Base-by-base conservation (phyloP, 768 basidiomycete species). In the Pleurotus ostreatus region DNA sequence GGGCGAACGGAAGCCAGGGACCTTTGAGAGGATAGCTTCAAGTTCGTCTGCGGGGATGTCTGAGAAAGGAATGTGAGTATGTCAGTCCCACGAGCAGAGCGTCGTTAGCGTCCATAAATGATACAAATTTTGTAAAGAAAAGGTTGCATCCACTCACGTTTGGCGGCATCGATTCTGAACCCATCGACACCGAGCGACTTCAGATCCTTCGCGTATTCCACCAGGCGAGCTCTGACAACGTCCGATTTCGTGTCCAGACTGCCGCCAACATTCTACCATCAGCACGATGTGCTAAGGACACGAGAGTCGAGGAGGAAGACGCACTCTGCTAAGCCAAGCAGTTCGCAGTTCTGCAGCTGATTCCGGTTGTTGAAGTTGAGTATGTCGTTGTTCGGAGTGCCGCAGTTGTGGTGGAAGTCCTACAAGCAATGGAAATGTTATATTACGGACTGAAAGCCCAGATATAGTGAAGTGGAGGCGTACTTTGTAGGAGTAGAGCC, bases 181-280 rank as follows among this genome's bases (percentile, higher is more conserved):
- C 85, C 85, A 57, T 84, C 82, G 0, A 81, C 77, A 0, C 85
- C 86, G 5, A 89, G 71, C 0, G 80, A 79, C 20, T 85, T 55
- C 2, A 88, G 66, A 49, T 88, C 83, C 60, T 86, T 84, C 4
- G 64, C 80, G 62, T 86, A 86, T 23, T 67, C 60, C 0, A 83
- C 84, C 2, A 88, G 74, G 3, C 71, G 66, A 1, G 65, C 65
- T n/a, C 80, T 75, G 11, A 88, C 86, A 49, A 82, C 78, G 39
- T 79, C 77, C 0, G 82, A 82, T 0, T 83, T 81, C 0, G 87
- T 88, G 0, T 77, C 83, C 11, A 89, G 73, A 61, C 85, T 84
- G 39, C 30, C 30, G 12, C 45, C n/a, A 16, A 20, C 1, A 11
- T 12, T 37, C 30, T 47, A 23, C 47, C 37, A 23, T 41, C 53